Evolutionary conservation across 2,329 filamentous ascomycete genomes (phyloP).

Genomic region (Talaromyces sp.): DNA sequence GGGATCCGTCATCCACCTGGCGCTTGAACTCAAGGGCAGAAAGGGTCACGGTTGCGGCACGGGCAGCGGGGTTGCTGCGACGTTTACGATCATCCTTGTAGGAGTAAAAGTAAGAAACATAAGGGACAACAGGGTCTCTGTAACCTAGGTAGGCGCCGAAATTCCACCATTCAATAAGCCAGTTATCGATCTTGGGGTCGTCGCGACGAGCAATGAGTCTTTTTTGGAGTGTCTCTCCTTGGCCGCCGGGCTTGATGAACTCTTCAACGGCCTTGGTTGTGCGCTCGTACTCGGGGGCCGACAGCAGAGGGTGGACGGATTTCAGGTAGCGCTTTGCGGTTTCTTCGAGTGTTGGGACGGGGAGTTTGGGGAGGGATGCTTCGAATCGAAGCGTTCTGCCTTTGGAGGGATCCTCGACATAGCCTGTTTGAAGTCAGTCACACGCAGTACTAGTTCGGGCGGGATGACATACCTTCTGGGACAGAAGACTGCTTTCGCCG

Average conservation of each 20-base stretch:
- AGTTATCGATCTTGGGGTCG: slow-evolving; percentile 82
- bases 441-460: not conserved
- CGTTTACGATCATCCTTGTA: slow-evolving; percentile 89
- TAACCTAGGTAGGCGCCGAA: slow-evolving; percentile 88
- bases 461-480: slow-evolving; percentile 43
- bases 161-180: slow-evolving; percentile 99
- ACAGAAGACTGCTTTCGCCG: slow-evolving; percentile 46
- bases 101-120: slow-evolving; percentile 99
- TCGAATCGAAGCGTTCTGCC: slow-evolving; percentile 66
- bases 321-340: slow-evolving; percentile 65
- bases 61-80: slow-evolving; percentile 84
- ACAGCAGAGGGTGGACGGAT: slow-evolving; percentile 64
- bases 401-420: slow-evolving; percentile 63
- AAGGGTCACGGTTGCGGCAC: slow-evolving; percentile 84
- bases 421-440: slow-evolving; percentile 47
- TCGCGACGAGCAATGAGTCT: slow-evolving; percentile 76
- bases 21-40: slow-evolving; percentile 91
- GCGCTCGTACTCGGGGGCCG: slow-evolving; percentile 56
- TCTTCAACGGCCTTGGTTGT: slow-evolving; percentile 80
- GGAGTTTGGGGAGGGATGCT: slow-evolving; percentile 62
- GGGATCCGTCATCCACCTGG: slow-evolving; percentile 74
- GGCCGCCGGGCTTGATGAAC: slow-evolving; percentile 82
- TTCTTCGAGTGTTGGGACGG: slow-evolving; percentile 64
- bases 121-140: slow-evolving; percentile 93
- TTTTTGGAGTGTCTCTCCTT: slow-evolving; percentile 81